Base-by-base conservation (phyloP, 2,329 filamentous ascomycete genomes). In the Aspergillus aculeatus region DNA sequence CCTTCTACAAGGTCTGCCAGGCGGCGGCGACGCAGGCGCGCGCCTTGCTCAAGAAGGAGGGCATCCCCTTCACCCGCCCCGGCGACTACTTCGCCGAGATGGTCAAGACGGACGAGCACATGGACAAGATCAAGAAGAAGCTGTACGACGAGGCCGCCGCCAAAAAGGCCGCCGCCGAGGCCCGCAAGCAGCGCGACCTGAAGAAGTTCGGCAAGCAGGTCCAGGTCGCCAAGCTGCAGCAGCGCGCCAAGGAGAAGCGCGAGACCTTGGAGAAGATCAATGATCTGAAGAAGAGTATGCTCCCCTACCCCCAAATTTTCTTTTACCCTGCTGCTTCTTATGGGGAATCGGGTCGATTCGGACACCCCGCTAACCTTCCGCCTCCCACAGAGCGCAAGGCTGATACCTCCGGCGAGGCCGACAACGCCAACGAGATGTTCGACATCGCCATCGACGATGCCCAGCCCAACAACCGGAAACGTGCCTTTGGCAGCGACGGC, bases 191-290 rank as follows among this genome's bases (percentile, higher is more conserved):
- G 81, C 85, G 95, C 64, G 95, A 99, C 76, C 83, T 98, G 71
- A 98, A 97, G 87, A 99, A 98, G 81, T 99, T 98, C 75, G 95
- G 95, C 75, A 99, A 99, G 82, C 91, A 96, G 77, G 95, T 98
- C 56, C 95, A 99, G 82, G 86, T 96, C 61, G 93, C 93, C 61
- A 97, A 96, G 82, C 80, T 96, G 76, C 94, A 98, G 80, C 94
- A 99, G 84, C 84, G 95, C 52, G 87, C 91, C 54, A 96, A 96
- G 84, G 89, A 88, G 72, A 97, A 97, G 88, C 88, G 87, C 69
- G 91, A 96, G 64, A 96, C 92, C 4, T 81, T 99, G 64, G 95
- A 98, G 69, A 97, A 97, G 84, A 97, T 99, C 73, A 92, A 93
- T 79, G 84, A 86, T 29, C 81, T 99, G 69, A 99, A 99, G 87